Base-by-base conservation (phyloP, 306 rosid species). In the Canavalia ensiformis region DNA sequence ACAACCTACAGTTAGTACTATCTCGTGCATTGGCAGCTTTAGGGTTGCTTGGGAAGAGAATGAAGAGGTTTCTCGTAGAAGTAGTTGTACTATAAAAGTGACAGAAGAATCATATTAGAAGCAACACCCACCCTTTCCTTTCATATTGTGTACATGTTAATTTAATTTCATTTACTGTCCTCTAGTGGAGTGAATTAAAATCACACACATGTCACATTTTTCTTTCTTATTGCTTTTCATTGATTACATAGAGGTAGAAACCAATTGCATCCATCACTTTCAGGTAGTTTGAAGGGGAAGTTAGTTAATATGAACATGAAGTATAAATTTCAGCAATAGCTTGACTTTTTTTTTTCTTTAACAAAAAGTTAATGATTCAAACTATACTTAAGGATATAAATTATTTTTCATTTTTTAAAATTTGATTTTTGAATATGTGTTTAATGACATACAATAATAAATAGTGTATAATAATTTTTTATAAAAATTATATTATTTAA, bases 11-110 rank as follows among this genome's bases (percentile, higher is more conserved):
- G 82, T 47, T 77, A 68, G 44, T 49, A 67, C 25, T 62, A 73
- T 55, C 79, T 74, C 35, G 82, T 91, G 88, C 34, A 84, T 63
- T 87, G 85, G 90, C 93, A 92, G 94, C 94, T 85, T 90, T 88
- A 18, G 88, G 79, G 74, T 92, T 91, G 94, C 92, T 90, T 90
- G 77, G 78, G 85, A 80, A 75, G 73, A 70, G 82, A 55, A 86
- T 29, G 63, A 80, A 84, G 72, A 0, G 34, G 13, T 3, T 65
- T 45, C 51, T 52, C 8, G 69, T 51, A 70, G 52, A 51, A 42
- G 45, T 79, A 86, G 12, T 58, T 28, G 64, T 75, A 88, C 79
- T 50, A 72, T 69, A 66, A 67, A 75, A 86, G 90, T 80, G 83
- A 83, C 72, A 11, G 33, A 73, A 49, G 76, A 81, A 86, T 87